Evolutionary conservation across 805 yeast species (phyloP).

Genomic region (Sugiyamaella floridensis): DNA sequence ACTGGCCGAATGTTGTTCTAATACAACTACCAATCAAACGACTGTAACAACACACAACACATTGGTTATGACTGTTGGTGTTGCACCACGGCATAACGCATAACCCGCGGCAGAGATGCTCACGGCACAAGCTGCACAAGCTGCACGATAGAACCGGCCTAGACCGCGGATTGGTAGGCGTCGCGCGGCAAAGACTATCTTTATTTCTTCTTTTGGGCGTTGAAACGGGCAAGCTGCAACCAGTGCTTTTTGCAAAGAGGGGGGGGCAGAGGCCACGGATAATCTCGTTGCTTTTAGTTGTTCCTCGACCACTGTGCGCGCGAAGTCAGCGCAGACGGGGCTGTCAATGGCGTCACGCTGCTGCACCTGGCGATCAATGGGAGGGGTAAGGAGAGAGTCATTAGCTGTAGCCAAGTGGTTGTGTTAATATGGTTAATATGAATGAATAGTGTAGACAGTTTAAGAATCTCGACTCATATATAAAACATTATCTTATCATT

Average conservation of each 20-base stretch:
- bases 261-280: neutral
- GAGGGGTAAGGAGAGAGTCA: too few species aligned
- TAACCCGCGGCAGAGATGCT: neutral
- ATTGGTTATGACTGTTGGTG: too few species aligned
- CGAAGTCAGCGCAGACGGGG: neutral
- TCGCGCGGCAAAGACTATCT: neutral
- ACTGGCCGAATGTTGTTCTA: too few species aligned
- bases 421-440: too few species aligned
- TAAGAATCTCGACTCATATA: too few species aligned
- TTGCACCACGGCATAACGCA: too few species aligned
- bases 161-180: neutral
- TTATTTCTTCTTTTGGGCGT: neutral
- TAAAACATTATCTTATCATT: too few species aligned
- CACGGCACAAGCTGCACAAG: neutral
- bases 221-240: neutral
- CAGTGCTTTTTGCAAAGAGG: neutral
- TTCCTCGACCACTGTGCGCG: neutral
- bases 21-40: too few species aligned
- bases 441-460: too few species aligned
- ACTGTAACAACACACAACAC: too few species aligned
- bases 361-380: neutral
- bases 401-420: too few species aligned
- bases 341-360: neutral
- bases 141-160: neutral
- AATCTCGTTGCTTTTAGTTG: neutral